Evolutionary conservation across 2,329 filamentous ascomycete species (phyloP), one percentile per base, ranked within the genome.

Genomic region (Elsinoe arachidis): DNA sequence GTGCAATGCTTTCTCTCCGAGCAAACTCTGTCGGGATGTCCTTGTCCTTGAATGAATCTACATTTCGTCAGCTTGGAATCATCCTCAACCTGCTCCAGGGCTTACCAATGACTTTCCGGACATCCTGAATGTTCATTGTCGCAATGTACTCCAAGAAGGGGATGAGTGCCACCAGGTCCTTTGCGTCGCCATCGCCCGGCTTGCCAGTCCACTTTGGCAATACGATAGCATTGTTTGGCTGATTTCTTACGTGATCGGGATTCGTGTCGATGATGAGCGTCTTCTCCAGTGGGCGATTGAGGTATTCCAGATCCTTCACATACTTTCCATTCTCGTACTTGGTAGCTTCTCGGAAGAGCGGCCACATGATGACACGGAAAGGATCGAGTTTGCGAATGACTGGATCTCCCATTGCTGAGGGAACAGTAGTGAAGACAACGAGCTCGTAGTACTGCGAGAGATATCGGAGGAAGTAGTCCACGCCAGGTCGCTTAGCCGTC

Each of bases 141-240:
- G 90, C 89, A 63, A 99, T 83, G 73, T 96, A 97, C 75, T 99
- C 93, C 61, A 99, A 84, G 83, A 99, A 96, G 11, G 93, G 93
- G 59, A 99, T 95, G 51, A 96, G 77, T 3, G 85, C 82, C 19
- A 99, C 87, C 10, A 99, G 85, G 47, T 90, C 88, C 69, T 85
- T 90, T 49, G 63, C 64, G 58, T 69, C 67, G 2, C 67, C 62
- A 72, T 99, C 92, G 65, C 85, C 82, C 47, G 84, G 74, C 63
- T 95, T 81, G 34, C 93, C 93, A 57, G 80, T 87, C 93, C 93
- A 99, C 65, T 91, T 90, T 30, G 90, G 84, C 30, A 99, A 77
- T 47, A 97, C 77, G 64, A 99, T 93, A 63, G 93, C 90, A 72
- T 99, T 99, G 67, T 96, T 90, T n/a, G 93, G 93, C 69, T 99